Evolutionary conservation across 2,329 filamentous ascomycete species (phyloP).

Genomic region (Dryadomyces quercivorus): DNA sequence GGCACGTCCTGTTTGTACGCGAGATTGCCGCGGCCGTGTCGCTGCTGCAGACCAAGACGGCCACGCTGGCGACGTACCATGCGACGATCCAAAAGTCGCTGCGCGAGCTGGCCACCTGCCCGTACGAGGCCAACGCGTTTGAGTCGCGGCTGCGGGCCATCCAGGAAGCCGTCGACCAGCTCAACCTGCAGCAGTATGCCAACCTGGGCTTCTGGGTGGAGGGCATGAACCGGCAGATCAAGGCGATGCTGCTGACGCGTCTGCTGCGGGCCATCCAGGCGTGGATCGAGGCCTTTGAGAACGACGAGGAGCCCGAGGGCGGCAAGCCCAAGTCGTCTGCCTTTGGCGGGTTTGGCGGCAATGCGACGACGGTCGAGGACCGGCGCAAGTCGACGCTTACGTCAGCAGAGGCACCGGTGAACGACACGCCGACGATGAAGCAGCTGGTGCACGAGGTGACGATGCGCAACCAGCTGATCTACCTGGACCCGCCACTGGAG

Average conservation of each 20-base stretch:
- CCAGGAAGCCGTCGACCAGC: slow-evolving; percentile 85
- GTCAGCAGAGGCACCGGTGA: slow-evolving; percentile 13
- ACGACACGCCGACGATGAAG: slow-evolving; percentile 52
- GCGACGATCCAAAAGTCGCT: slow-evolving; percentile 71
- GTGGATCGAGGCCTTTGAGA: slow-evolving; percentile 81
- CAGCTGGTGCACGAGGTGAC: slow-evolving; percentile 81
- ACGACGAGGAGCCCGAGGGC: slow-evolving; percentile 34
- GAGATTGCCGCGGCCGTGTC: slow-evolving; percentile 85
- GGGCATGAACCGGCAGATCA: slow-evolving; percentile 75
- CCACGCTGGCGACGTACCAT: slow-evolving; percentile 66
- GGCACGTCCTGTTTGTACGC: slow-evolving; percentile 91
- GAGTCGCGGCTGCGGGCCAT: slow-evolving; percentile 71
- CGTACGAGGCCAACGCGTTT: slow-evolving; percentile 72
- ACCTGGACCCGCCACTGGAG: slow-evolving; percentile 85
- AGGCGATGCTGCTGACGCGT: slow-evolving; percentile 65
- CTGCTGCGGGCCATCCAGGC: slow-evolving; percentile 72
- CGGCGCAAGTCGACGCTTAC: not conserved
- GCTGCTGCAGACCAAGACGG: slow-evolving; percentile 76
- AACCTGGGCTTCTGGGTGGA: slow-evolving; percentile 87
- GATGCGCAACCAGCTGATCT: slow-evolving; percentile 97
- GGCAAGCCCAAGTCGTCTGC: slow-evolving; percentile 6
- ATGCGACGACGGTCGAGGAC: not conserved
- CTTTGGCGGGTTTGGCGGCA: slow-evolving; percentile 3
- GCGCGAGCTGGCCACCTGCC: slow-evolving; percentile 70
- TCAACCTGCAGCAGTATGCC: slow-evolving; percentile 91